These are phyloP conservation scores for Closterium sp. DNA, from an alignment of 139 green algal genomes.

Conservation along the genomic window DNA sequence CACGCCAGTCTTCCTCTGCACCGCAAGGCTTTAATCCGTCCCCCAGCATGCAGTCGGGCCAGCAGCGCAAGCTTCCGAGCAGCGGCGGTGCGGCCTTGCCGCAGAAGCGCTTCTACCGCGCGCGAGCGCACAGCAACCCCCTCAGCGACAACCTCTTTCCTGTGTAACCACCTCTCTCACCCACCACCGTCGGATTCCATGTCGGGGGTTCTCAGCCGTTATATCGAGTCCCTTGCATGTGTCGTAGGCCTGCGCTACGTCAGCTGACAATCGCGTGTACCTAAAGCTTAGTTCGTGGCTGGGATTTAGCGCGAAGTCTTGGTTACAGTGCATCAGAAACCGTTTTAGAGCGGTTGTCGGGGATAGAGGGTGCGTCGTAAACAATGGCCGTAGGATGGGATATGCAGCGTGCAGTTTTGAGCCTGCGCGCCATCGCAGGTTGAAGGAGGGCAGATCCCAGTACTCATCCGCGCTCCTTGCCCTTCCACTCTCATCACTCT, in stretches of 20 bases:
- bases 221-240: background rate
- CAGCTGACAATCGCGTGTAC: no score
- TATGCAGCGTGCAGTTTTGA: background rate
- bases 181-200: background rate
- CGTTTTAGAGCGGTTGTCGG: background rate
- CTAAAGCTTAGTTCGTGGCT: no score
- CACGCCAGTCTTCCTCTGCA: no score
- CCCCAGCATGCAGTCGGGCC: background rate
- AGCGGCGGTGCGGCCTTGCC: constrained; percentile 48
- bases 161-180: constrained; percentile 29
- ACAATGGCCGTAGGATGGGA: background rate
- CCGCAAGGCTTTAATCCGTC: no score
- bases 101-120: constrained; percentile 83
- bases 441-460: no score
- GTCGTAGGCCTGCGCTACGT: no score
- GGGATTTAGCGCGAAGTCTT: no score
- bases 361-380: background rate
- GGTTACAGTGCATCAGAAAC: no score
- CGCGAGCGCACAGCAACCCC: constrained; percentile 93
- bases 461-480: no score
- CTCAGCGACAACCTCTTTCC: constrained; percentile 72
- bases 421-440: background rate
- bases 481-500: no score
- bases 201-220: background rate
- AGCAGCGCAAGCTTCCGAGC: background rate